phyloP scores from a whole-genome alignment of 495 filamentous ascomycete species.

The Aspergillus diversus region DNA sequence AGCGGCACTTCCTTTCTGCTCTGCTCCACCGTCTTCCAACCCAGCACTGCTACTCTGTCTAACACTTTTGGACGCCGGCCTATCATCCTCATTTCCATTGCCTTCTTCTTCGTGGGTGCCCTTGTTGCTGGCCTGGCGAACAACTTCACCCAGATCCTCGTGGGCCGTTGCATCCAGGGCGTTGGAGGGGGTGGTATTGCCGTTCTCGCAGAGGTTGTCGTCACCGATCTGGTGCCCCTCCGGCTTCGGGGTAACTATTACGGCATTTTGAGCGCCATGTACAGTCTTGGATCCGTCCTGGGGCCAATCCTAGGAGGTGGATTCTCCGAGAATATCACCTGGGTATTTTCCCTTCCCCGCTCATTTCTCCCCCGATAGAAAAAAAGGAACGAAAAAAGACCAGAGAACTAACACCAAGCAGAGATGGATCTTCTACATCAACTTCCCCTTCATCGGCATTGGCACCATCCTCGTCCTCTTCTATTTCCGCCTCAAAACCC shows the following conservation, averaged over 20 bases:
- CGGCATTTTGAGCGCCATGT: conserved; percentile 30
- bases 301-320: conserved; percentile 44
- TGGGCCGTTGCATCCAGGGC: conserved; percentile 39
- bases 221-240: conserved; percentile 45
- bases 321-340: conserved; percentile 42
- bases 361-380: not conserved
- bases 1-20: conserved; percentile 54
- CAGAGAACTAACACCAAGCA: conserved; percentile 1
- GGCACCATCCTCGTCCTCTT: conserved; percentile 53
- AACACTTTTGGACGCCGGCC: conserved; percentile 57
- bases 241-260: conserved; percentile 40
- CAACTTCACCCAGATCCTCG: conserved; percentile 37
- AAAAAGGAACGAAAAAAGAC: not conserved
- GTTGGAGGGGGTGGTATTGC: conserved; percentile 39
- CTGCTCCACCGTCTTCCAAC: conserved; percentile 47
- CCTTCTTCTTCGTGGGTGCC: conserved; percentile 47
- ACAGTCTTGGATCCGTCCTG: conserved; percentile 31
- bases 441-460: conserved; percentile 57
- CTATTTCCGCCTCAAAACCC: conserved; percentile 42
- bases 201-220: conserved; percentile 37
- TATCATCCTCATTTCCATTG: conserved; percentile 42
- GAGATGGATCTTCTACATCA: conserved; percentile 72
- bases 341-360: conserved; percentile 22
- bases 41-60: conserved; percentile 45
- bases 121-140: conserved; percentile 40